Evolutionary conservation across 352 stramenopile genomes (phyloP), one percentile per base, ranked within the genome.

Genomic region (Elongisporangium senticosum): DNA sequence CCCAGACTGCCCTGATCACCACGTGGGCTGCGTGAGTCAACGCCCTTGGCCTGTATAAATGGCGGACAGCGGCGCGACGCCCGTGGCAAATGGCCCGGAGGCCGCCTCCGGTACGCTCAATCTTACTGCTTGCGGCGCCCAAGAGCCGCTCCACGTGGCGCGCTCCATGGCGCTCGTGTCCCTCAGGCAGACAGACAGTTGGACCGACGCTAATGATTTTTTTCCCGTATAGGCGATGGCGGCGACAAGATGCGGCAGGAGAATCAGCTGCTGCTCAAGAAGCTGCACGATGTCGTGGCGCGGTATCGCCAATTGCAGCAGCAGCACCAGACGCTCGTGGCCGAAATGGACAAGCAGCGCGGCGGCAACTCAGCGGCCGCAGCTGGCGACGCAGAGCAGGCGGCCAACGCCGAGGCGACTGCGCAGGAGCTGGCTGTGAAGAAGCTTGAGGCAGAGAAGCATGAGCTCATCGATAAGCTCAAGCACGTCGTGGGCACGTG

Each of bases 381-480:
- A 7, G 22, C 54, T 6, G 23, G 20, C 11, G 54, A n/a, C 2
- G 51, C 28, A 3, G 57, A 20, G 4, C 58, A 61, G 54, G 48
- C 50, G 21, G 43, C 48, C 0, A 51, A 53, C 8, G 55, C 43
- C 40, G 62, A 68, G 56, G 52, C 61, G 57, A 53, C 55, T 6
- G 55, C 39, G 20, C 61, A 74, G 10, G 64, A 78, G 23, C 51
- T 56, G 14, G 65, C 64, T 0, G 68, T 77, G 53, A 69, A 80
- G 51, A 75, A 72, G 61, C 70, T 90, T 10, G 81, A 89, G 50
- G 64, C 62, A 8, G 77, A 89, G 56, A 90, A 90, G 61, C 69
- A 74, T 23, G 78, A 89, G 67, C 76, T 93, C 47, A 83, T 92
- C 20, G 76, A 80, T 59, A 90, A 92, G 63, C 75, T 90, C 56